Base-by-base conservation (phyloP, 2,329 filamentous ascomycete genomes). In the Elsinoe australis region DNA sequence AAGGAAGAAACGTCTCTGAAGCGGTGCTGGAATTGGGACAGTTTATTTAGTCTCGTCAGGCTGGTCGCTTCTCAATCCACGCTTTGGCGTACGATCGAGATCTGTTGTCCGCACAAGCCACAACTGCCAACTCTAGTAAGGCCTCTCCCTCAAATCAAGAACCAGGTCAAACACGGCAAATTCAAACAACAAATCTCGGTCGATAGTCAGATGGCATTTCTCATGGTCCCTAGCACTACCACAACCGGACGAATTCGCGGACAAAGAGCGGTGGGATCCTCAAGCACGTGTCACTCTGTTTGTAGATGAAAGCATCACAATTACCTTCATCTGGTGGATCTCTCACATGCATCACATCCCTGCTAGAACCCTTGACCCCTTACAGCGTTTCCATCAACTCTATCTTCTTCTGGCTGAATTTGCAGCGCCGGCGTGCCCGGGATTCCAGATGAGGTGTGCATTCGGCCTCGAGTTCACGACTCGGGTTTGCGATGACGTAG, bases 61-160 rank as follows among this genome's bases (percentile, higher is more conserved):
- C 28, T 44, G 39, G 44, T 47, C 44, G 29, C 15, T 17, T 47
- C 28, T 28, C 32, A 9, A 34, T 47, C 44, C 31, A 28, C 32
- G 44, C 44, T 36, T 36, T 47, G 29, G 24, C 32, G 18, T 29
- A 19, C 29, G 45, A 48, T 36, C 32, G 38, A 32, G 45, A 48
- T 36, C 32, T 38, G 19, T 10, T 44, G 15, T 15, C 21, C 34
- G 45, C 45, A 48, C 45, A 48, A 48, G 45, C 45, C 45, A 48
- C 45, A 48, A 29, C 32, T 38, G 32, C 39, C 39, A 44, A 44
- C 28, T 24, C 19, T 26, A 44, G 39, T 29, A 44, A 44, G 28
- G 39, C 32, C 28, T 24, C 28, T 32, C 28, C 32, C 39, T 6
- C 29, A 44, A 44, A 44, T 44, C 39, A 44, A 44, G 39, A 29